Evolutionary conservation across 345 rosid genomes (phyloP).

Genomic region (Lenwebbia sp.): DNA sequence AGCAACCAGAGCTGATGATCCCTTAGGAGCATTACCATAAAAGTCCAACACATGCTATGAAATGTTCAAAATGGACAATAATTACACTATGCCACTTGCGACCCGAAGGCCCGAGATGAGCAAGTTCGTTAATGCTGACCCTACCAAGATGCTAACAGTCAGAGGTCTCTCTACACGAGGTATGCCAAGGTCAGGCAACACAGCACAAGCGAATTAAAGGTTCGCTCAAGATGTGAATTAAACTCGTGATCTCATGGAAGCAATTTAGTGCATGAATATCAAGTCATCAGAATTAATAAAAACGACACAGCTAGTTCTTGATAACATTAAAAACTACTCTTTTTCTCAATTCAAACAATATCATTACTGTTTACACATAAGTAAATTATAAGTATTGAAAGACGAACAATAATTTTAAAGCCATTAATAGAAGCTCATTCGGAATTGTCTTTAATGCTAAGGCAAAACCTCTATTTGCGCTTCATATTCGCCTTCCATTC

Average conservation of each 20-base stretch:
- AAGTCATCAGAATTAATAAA: not conserved
- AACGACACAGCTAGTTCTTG: not conserved
- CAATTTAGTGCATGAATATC: not conserved
- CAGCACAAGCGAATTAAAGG: not conserved
- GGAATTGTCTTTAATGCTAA: too few relatives aligned
- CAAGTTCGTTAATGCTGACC: not conserved
- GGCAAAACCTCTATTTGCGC: too few relatives aligned
- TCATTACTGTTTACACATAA: not conserved
- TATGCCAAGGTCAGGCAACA: not conserved
- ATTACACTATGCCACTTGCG: not conserved
- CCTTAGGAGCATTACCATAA: not conserved
- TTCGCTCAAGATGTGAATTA: not conserved
- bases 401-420: not conserved
- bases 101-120: not conserved
- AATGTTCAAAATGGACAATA: not conserved
- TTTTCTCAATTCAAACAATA: not conserved
- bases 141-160: not conserved
- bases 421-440: too few relatives aligned
- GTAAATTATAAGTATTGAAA: not conserved
- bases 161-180: not conserved
- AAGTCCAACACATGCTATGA: not conserved
- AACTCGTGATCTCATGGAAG: not conserved
- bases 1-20: not conserved
- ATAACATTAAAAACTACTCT: not conserved
- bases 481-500: too few relatives aligned